Percentiles rank a stretch among this genome's conserved stretches.
These are phyloP conservation scores for Gentiana macrophylla DNA, from an alignment of 257 asterid species.

Conservation along the genomic window DNA sequence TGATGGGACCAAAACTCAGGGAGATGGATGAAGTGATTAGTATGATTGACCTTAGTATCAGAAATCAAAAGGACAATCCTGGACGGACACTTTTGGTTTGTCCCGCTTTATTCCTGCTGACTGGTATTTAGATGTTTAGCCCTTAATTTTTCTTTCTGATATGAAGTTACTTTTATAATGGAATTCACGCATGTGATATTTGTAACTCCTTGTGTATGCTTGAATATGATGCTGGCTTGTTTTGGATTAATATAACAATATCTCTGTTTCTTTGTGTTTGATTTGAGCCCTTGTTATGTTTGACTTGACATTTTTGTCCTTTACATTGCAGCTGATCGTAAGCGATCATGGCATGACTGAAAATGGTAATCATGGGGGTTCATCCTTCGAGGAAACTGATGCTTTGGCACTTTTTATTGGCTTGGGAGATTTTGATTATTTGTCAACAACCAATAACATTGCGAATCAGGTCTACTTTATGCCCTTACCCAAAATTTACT, in stretches of 20 bases:
- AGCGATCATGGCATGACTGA: slow-evolving; percentile 98
- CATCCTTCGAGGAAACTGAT: slow-evolving; percentile 83
- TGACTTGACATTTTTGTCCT: slow-evolving; percentile 11
- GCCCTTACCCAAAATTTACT: background rate
- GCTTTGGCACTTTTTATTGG: slow-evolving; percentile 79
- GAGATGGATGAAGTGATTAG: slow-evolving; percentile 85
- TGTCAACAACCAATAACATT: slow-evolving; percentile 23
- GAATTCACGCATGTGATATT: too few relatives aligned
- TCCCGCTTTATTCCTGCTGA: slow-evolving; percentile 54
- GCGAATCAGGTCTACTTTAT: slow-evolving; percentile 54
- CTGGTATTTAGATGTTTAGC: slow-evolving; percentile 42
- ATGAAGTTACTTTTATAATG: too few relatives aligned
- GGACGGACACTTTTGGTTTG: slow-evolving; percentile 95
- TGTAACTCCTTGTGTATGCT: too few relatives aligned
- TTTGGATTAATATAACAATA: too few relatives aligned
- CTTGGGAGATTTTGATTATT: slow-evolving; percentile 21
- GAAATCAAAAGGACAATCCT: slow-evolving; percentile 27
- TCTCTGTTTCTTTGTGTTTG: background rate
- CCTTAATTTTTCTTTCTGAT: slow-evolving; percentile 10
- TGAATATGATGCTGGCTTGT: too few relatives aligned
- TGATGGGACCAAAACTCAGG: slow-evolving; percentile 74
- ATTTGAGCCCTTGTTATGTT: too few relatives aligned
- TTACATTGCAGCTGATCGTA: slow-evolving; percentile 51
- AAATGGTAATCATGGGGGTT: slow-evolving; percentile 88
- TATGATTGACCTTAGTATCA: slow-evolving; percentile 41